Evolutionary conservation across 1,284 basidiomycete genomes (phyloP).

Genomic region (Ceratobasidium sp.): DNA sequence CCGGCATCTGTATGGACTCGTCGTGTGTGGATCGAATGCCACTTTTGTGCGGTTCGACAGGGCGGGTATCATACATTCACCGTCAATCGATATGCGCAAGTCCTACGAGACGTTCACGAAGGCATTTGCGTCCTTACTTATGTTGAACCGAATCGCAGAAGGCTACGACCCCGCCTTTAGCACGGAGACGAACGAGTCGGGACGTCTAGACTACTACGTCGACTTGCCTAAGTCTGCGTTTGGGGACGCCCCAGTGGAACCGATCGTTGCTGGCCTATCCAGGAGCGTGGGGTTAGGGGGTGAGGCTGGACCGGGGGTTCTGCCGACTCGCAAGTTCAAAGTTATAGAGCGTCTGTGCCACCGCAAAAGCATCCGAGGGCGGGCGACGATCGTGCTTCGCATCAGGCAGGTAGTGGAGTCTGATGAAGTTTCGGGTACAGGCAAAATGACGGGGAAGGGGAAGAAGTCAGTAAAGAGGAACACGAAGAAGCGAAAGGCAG

Average conservation of each 20-base stretch:
- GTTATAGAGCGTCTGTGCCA: conserved; percentile 26
- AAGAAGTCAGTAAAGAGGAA: not conserved
- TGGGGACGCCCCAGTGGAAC: too few species aligned
- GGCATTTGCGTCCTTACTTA: not conserved
- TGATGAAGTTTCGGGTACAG: not conserved
- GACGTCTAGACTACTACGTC: conserved; percentile 9
- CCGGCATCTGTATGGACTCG: conserved; percentile 9
- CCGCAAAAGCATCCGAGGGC: conserved; percentile 21
- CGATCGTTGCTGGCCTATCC: too few species aligned
- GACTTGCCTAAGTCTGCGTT: conserved; percentile 6
- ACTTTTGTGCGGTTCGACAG: conserved; percentile 15
- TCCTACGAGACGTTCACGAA: not conserved
- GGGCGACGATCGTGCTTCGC: conserved; percentile 29
- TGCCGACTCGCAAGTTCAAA: not conserved
- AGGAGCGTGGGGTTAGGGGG: too few species aligned
- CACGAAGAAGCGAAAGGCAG: not conserved
- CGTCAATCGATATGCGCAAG: not conserved
- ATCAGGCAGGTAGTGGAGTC: not conserved
- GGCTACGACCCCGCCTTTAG: conserved; percentile 28
- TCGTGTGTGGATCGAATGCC: conserved; percentile 3
- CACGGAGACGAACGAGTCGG: not conserved
- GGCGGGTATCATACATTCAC: not conserved
- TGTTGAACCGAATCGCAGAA: not conserved
- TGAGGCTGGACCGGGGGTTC: too few species aligned
- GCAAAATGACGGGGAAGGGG: not conserved